Conservation (phyloP, 1,284 basidiomycete species). For the Austroboletus sp. region DNA sequence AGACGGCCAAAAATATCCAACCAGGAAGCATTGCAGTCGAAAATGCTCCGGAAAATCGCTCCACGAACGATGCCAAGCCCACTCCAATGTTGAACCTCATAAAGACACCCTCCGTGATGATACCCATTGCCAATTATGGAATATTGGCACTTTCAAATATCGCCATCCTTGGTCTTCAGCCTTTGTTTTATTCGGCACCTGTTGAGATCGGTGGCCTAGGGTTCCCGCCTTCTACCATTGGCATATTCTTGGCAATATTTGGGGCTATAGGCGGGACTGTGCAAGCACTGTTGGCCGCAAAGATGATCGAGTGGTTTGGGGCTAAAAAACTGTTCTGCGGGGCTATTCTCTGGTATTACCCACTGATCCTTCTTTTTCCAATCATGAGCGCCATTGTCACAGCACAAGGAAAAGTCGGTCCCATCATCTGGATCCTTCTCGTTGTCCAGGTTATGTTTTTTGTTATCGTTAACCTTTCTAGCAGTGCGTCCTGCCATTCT, state of each 20-base stretch:
- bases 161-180: slow-evolving; percentile 54
- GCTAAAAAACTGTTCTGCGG: slow-evolving; percentile 50
- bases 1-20: background rate
- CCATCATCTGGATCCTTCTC: slow-evolving; percentile 29
- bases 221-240: slow-evolving; percentile 53
- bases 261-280: slow-evolving; percentile 55
- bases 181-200: slow-evolving; percentile 64
- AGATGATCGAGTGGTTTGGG: slow-evolving; percentile 48
- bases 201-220: slow-evolving; percentile 60
- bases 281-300: slow-evolving; percentile 56
- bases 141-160: slow-evolving; percentile 61
- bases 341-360: slow-evolving; percentile 46
- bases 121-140: slow-evolving; percentile 55
- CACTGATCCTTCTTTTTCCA: slow-evolving; percentile 52
- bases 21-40: background rate
- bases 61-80: slow-evolving; percentile 8
- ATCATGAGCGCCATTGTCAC: slow-evolving; percentile 40
- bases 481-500: slow-evolving; percentile 18
- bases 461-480: slow-evolving; percentile 24
- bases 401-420: slow-evolving; percentile 17
- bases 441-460: slow-evolving; percentile 24
- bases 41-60: background rate
- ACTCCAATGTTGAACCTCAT: slow-evolving; percentile 38
- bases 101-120: slow-evolving; percentile 15
- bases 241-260: slow-evolving; percentile 48